Evolutionary conservation across 176 grass and related monocot species (phyloP), one percentile per base, ranked within the genome.

Genomic region (Zea mays): DNA sequence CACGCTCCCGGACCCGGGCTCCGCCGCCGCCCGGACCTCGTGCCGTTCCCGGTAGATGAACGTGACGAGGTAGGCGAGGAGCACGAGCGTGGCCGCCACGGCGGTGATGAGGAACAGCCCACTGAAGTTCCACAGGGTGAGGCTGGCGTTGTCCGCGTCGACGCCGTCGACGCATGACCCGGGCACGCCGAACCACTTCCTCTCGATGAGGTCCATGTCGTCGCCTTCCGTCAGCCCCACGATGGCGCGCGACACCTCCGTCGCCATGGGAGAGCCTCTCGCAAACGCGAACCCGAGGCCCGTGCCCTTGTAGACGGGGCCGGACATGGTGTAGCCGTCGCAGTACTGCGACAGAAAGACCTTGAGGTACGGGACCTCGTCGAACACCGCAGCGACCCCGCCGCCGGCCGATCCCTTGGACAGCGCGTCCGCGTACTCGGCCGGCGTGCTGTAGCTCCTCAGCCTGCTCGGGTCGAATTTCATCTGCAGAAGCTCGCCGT

Each of bases 81-180:
- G 74, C 78, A 85, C 82, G 46, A 89, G 61, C 52, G 9, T 11
- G 2, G 90, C 87, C 2, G 82, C 84, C 1, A 65, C 59, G 7
- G 84, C 84, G 5, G 88, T 87, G 42, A 93, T 87, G 73, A 93
- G 71, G 75, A 97, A 93, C 49, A 93, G 82, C 8, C 88, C 90
- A 4, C 81, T 76, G 47, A 97, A 97, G 55, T 73, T 93, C 40
- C 38, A 20, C 34, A 97, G 83, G 41, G 59, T 56, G 5, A 93
- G 87, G 45, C 61, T 65, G 9, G 34, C 9, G 16, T 65, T 85
- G 4, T 77, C 54, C 34, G 87, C 59, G 67, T 71, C 63, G 5
- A 68, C 14, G 62, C 20, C 75, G 15, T 27, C 69, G 67, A 49
- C 69, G 72, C 77, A 88, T 2, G 11, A 41, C 5, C 60, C 57